Conservation (phyloP, 2,329 filamentous ascomycete species). For the Claviceps spartinae region DNA sequence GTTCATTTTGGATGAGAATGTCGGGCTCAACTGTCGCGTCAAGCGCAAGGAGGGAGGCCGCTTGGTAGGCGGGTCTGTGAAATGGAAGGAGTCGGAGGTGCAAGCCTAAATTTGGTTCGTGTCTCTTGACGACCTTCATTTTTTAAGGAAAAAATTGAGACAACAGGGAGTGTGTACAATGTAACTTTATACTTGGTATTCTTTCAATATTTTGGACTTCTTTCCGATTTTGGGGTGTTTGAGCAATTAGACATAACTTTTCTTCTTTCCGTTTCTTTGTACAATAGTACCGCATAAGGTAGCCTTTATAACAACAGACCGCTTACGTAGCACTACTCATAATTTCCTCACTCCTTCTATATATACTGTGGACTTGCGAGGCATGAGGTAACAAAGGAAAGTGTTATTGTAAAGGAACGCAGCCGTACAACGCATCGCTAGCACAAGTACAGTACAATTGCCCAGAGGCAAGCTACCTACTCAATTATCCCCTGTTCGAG, state of each 20-base stretch:
- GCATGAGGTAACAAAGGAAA: too few relatives aligned
- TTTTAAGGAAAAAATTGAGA: background rate
- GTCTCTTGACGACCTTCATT: too few relatives aligned
- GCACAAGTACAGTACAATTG: constrained; percentile 2
- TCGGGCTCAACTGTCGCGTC: constrained; percentile 82
- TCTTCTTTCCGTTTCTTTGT: too few relatives aligned
- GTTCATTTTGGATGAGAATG: constrained; percentile 80
- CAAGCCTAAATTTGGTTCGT: constrained; percentile 34
- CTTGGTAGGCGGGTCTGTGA: constrained; percentile 36
- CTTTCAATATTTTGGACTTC: too few relatives aligned
- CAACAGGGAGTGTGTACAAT: background rate
- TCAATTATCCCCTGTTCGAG: background rate
- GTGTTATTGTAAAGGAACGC: background rate
- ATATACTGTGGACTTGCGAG: too few relatives aligned
- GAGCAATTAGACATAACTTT: too few relatives aligned
- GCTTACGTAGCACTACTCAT: too few relatives aligned
- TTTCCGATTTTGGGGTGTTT: too few relatives aligned
- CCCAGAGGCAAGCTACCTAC: background rate
- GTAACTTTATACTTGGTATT: too few relatives aligned
- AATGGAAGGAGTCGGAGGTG: constrained; percentile 57
- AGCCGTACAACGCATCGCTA: constrained; percentile 1
- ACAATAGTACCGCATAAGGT: too few relatives aligned
- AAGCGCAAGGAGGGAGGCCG: constrained; percentile 73
- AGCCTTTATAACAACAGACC: too few relatives aligned
- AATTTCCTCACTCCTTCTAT: too few relatives aligned